These are phyloP conservation scores for Penicillium sp. DNA, from an alignment of 2,329 filamentous ascomycete species.

Conservation along the genomic window DNA sequence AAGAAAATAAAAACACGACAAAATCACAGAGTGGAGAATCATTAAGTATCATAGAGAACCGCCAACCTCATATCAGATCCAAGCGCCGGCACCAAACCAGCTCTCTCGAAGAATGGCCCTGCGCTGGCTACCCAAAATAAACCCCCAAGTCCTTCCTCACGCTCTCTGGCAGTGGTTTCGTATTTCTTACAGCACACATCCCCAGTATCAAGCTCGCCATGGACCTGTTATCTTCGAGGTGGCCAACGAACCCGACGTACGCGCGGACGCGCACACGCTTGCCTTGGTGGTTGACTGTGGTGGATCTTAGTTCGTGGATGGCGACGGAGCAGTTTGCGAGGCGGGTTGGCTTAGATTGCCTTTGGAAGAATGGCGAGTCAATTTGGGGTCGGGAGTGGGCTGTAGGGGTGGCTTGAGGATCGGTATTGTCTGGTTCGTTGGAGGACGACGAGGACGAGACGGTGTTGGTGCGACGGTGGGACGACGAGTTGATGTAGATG, in stretches of 20 bases:
- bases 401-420: neutral
- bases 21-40: neutral
- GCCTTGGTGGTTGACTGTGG: neutral
- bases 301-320: conserved; percentile 15
- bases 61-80: neutral
- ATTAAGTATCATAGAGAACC: neutral
- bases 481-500: neutral
- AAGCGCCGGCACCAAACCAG: neutral
- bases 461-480: neutral
- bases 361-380: neutral
- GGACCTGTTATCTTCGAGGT: conserved; percentile 20
- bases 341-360: neutral
- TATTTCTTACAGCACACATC: conserved; percentile 14
- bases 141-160: neutral
- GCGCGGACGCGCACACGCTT: conserved; percentile 7
- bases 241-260: conserved; percentile 21
- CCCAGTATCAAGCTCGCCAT: conserved; percentile 22
- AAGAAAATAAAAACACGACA: neutral
- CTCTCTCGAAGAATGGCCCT: no score
- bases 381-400: neutral
- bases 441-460: neutral
- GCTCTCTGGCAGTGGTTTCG: neutral
- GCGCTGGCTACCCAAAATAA: neutral
- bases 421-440: neutral
- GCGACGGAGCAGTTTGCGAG: conserved; percentile 16